Evolutionary conservation across 768 basidiomycete species (phyloP), one percentile per base, ranked within the genome.

Genomic region (Dacryopinax primogenitus): DNA sequence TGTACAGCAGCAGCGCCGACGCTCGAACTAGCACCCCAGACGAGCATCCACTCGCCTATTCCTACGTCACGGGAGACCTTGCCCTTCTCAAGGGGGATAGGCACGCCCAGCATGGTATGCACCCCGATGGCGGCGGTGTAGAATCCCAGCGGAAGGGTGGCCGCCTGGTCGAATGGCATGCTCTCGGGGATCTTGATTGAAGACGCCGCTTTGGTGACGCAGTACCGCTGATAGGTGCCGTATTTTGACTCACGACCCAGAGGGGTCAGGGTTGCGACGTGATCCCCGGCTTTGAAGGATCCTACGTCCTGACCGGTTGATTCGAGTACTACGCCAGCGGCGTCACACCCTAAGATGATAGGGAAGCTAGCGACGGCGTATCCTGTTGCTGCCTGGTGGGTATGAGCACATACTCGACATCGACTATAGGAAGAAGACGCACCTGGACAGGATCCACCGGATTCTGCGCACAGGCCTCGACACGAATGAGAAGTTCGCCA

Each of bases 221-320:
- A 33, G 7, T 63, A 47, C 34, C 41, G 63, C 33, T 66, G 66
- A 37, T 66, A 66, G 12, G 41, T 41, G 6, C 63, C 44, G 36
- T 66, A 63, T 32, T 3, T 6, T 3, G 51, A 6, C 26, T 23
- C 23, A 3, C 6, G 3, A 41, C 36, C 39, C 32, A n/a, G 61
- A 36, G 63, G 16, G 33, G 39, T 23, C 37, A 26, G 13, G 34
- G 28, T 32, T 33, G 33, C 35, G n/a, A 66, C n/a, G 39, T 77
- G 74, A 70, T 84, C 82, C 1, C 83, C 83, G 30, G 76, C 75
- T 66, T 78, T 74, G 69, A 83, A 79, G 33, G 73, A 73, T 15
- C 73, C 75, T 7, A 85, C 83, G 1, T 78, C 80, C 64, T 79
- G 78, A 1, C 83, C 84, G 51, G 84, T 74, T 32, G 73, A 77